Evolutionary conservation across 768 basidiomycete species (phyloP).

Genomic region (Auricularia sp.): DNA sequence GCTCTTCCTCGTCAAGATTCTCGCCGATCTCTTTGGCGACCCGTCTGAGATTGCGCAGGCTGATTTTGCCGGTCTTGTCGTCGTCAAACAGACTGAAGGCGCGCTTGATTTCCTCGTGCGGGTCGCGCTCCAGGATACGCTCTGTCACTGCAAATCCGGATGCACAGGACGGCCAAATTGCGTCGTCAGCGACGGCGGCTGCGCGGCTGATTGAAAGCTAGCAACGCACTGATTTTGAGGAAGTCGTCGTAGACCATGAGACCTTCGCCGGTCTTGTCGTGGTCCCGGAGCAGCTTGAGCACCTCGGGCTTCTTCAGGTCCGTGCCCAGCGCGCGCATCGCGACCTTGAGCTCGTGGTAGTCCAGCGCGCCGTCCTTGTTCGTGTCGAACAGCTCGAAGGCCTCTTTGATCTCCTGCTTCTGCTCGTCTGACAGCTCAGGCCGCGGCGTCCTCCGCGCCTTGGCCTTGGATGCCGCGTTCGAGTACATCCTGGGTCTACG

Average conservation of each 20-base stretch:
- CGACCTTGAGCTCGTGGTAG: constrained; percentile 98
- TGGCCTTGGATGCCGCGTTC: constrained; percentile 39
- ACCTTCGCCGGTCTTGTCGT: constrained; percentile 72
- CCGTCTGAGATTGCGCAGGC: constrained; percentile 75
- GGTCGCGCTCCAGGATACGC: constrained; percentile 85
- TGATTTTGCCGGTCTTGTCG: constrained; percentile 91
- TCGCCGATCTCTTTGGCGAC: constrained; percentile 98
- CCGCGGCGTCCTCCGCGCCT: constrained; percentile 60
- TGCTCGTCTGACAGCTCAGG: constrained; percentile 83
- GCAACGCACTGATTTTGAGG: constrained; percentile 74
- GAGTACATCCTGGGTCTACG: neutral
- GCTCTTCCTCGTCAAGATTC: constrained; percentile 86
- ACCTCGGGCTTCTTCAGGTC: constrained; percentile 99
- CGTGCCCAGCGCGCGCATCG: constrained; percentile 95
- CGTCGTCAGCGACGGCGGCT: neutral
- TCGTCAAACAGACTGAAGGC: constrained; percentile 97
- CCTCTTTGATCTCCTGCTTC: constrained; percentile 95
- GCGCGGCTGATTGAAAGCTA: neutral
- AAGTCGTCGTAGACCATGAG: constrained; percentile 93
- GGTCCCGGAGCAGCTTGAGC: constrained; percentile 83
- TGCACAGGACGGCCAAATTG: constrained; percentile 1
- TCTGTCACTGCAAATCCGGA: constrained; percentile 64
- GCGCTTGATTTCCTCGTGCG: constrained; percentile 89
- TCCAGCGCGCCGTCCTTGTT: constrained; percentile 95
- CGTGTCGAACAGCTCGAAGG: constrained; percentile 97